Percentiles rank a stretch among this genome's conserved stretches.
Conservation (phyloP, 352 stramenopile species). For the Plasmopara muralis region DNA sequence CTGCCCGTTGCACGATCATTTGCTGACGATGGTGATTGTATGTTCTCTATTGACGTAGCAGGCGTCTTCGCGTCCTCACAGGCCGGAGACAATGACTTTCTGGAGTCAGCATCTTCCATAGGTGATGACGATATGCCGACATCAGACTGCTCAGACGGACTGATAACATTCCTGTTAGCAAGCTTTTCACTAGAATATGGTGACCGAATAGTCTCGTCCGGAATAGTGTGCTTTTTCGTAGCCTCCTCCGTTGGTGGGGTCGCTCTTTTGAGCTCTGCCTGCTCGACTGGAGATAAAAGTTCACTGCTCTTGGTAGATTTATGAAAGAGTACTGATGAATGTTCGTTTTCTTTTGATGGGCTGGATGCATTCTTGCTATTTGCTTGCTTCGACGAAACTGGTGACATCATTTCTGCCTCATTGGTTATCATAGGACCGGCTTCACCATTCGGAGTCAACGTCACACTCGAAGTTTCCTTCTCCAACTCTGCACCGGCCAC, state of each 20-base stretch:
- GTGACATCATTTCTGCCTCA: neutral
- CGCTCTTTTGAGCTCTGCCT: neutral
- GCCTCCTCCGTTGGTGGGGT: slow-evolving; percentile 1
- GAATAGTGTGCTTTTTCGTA: neutral
- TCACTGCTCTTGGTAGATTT: slow-evolving; percentile 2
- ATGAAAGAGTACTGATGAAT: neutral
- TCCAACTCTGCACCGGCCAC: slow-evolving; percentile 39
- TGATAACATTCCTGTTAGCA: neutral
- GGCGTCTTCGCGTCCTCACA: slow-evolving; percentile 3
- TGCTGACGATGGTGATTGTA: neutral
- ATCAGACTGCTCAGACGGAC: neutral
- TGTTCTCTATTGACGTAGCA: neutral
- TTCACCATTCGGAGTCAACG: slow-evolving; percentile 10
- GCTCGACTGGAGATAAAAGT: neutral
- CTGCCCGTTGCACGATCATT: neutral
- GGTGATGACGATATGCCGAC: neutral
- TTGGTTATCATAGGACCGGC: slow-evolving; percentile 1
- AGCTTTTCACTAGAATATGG: neutral
- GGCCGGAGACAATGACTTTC: slow-evolving; percentile 1
- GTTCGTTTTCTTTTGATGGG: slow-evolving; percentile 8
- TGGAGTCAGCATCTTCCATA: slow-evolving; percentile 1
- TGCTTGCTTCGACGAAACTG: slow-evolving; percentile 3
- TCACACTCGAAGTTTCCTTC: slow-evolving; percentile 11
- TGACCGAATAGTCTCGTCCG: neutral
- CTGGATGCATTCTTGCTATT: slow-evolving; percentile 6